phyloP scores from a whole-genome alignment of 805 yeast species.

The Torulaspora indica region DNA sequence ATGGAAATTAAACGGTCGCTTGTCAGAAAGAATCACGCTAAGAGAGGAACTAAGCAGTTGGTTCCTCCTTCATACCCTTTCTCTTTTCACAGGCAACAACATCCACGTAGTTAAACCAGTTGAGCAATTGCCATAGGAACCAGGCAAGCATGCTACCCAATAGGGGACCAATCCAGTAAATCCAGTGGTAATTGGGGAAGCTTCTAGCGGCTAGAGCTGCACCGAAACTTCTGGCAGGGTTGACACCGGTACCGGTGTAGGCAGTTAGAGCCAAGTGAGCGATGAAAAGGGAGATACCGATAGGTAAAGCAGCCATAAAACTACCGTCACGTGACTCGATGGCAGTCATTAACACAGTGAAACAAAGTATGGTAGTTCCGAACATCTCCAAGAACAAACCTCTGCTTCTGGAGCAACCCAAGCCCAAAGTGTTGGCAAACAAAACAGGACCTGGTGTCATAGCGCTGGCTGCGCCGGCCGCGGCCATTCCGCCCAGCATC shows the following conservation, averaged over 20 bases:
- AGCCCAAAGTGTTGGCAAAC: constrained; percentile 68
- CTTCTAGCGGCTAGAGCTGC: constrained; percentile 67
- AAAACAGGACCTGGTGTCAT: constrained; percentile 77
- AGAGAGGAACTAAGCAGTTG: not conserved
- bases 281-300: constrained; percentile 76
- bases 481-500: constrained; percentile 82
- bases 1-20: too few species aligned
- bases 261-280: constrained; percentile 77
- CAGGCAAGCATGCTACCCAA: constrained; percentile 65
- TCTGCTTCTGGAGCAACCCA: constrained; percentile 64
- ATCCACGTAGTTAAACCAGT: constrained; percentile 50
- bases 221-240: constrained; percentile 87
- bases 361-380: constrained; percentile 66
- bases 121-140: constrained; percentile 62
- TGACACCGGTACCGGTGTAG: constrained; percentile 87
- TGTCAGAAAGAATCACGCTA: not conserved
- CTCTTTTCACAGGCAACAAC: constrained; percentile 10
- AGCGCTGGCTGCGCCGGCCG: constrained; percentile 83
- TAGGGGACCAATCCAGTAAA: constrained; percentile 87
- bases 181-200: constrained; percentile 86
- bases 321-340: constrained; percentile 77
- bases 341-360: constrained; percentile 75
- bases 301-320: constrained; percentile 73
- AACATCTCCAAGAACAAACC: constrained; percentile 81
- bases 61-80: constrained; percentile 2